Conservation (phyloP, 1,139 yeast species). For the Taphrina wiesneri region DNA sequence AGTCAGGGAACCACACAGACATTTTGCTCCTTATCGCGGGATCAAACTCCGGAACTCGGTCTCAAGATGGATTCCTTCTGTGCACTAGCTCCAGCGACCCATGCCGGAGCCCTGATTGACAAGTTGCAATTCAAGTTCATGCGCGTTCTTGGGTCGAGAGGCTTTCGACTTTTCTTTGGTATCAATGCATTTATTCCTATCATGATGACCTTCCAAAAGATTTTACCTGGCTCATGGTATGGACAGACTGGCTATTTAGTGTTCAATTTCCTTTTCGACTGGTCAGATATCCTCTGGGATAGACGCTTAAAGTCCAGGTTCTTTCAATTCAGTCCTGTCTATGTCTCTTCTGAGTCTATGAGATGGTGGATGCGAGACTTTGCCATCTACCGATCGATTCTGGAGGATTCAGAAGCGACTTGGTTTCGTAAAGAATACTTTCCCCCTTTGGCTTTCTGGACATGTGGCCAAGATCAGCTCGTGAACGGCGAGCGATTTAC, state of each 20-base stretch:
- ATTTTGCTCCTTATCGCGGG: slow-evolving; percentile 58
- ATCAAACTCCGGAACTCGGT: slow-evolving; percentile 52
- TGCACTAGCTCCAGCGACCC: slow-evolving; percentile 87
- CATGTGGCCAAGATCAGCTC: slow-evolving; percentile 63
- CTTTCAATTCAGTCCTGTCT: slow-evolving; percentile 83
- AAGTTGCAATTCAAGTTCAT: slow-evolving; percentile 53
- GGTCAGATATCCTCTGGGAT: slow-evolving; percentile 84
- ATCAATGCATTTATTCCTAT: slow-evolving; percentile 45
- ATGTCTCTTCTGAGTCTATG: slow-evolving; percentile 77
- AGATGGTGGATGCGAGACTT: slow-evolving; percentile 74
- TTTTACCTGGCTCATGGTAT: slow-evolving; percentile 48
- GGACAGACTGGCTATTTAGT: slow-evolving; percentile 69
- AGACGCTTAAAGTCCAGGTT: slow-evolving; percentile 64
- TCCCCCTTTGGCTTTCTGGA: slow-evolving; percentile 62
- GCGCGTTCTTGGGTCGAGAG: slow-evolving; percentile 35
- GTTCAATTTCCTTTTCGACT: slow-evolving; percentile 80
- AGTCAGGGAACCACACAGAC: slow-evolving; percentile 93
- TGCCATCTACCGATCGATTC: slow-evolving; percentile 57
- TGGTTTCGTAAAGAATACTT: slow-evolving; percentile 57
- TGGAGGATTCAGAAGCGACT: slow-evolving; percentile 49
- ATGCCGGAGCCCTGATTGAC: slow-evolving; percentile 71
- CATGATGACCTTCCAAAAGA: slow-evolving; percentile 42
- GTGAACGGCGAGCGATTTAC: slow-evolving; percentile 66
- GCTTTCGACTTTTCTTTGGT: slow-evolving; percentile 47
- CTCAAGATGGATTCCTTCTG: slow-evolving; percentile 63